A percentile compares a stretch with the other conserved stretches of the same genome.
These are phyloP conservation scores for Nicotiana attenuata DNA, from an alignment of 257 asterid genomes.

Conservation along the genomic window DNA sequence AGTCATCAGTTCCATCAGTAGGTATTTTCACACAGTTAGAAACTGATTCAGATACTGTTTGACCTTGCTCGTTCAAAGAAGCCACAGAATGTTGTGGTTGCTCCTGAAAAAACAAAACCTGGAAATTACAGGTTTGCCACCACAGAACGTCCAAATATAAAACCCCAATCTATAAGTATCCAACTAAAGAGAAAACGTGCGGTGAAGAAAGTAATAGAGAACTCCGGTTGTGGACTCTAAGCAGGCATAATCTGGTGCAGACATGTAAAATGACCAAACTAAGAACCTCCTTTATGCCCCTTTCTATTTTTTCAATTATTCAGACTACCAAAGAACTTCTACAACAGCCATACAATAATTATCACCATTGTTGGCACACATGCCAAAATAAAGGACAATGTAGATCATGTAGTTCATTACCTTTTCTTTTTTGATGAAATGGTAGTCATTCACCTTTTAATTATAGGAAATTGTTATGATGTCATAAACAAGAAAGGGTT, in stretches of 20 bases:
- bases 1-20: constrained; percentile 37
- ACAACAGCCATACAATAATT: too few relatives aligned
- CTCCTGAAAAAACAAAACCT: constrained; percentile 18
- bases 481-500: not conserved
- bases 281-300: too few relatives aligned
- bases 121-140: not conserved
- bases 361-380: too few relatives aligned
- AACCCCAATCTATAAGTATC: not conserved
- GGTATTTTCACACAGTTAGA: constrained; percentile 35
- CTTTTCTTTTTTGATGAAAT: not conserved
- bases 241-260: too few relatives aligned
- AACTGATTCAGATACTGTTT: constrained; percentile 8
- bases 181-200: not conserved
- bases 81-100: constrained; percentile 15
- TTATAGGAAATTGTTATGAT: not conserved
- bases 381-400: too few relatives aligned
- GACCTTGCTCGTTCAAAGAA: constrained; percentile 4
- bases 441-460: not conserved
- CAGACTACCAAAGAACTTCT: too few relatives aligned
- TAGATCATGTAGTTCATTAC: not conserved
- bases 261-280: too few relatives aligned
- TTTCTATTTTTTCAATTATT: too few relatives aligned
- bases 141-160: not conserved
- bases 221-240: too few relatives aligned
- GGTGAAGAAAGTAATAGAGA: not conserved